Conservation (phyloP, 2,329 filamentous ascomycete species). For the Aspergillus pseudoviridinutans region DNA sequence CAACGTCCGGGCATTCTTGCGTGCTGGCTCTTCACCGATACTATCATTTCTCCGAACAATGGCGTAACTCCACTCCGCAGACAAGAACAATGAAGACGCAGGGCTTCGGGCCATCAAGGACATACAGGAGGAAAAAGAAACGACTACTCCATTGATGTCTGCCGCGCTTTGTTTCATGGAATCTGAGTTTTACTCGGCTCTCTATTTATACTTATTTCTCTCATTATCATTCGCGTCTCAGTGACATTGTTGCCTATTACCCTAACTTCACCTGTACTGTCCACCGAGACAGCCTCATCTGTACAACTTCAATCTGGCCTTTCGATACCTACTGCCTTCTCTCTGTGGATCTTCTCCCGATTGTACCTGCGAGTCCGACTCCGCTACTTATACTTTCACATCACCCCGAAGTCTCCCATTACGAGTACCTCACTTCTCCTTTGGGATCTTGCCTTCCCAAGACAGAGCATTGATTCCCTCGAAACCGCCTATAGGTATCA, state of each 20-base stretch:
- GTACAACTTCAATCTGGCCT: not conserved
- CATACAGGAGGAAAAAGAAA: conserved; percentile 16
- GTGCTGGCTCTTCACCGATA: conserved; percentile 6
- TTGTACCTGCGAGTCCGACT: not conserved
- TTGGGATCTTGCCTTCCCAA: not conserved
- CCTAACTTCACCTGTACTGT: not conserved
- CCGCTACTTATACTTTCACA: not conserved
- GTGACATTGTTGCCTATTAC: not conserved
- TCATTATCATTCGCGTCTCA: not conserved
- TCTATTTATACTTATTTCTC: not conserved
- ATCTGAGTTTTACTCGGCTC: conserved; percentile 1
- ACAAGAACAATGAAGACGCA: conserved; percentile 15
- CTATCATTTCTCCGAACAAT: conserved; percentile 16
- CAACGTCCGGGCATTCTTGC: conserved; percentile 5
- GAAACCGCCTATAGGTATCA: not conserved
- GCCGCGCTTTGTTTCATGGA: not conserved
- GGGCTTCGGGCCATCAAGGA: conserved; percentile 10
- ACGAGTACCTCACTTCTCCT: not conserved
- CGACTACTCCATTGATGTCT: conserved; percentile 9
- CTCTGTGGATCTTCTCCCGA: not conserved
- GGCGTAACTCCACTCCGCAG: conserved; percentile 15
- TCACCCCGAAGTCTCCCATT: not conserved
- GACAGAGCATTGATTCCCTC: not conserved
- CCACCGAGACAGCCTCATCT: not conserved
- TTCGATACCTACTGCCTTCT: not conserved